phyloP scores from a whole-genome alignment of 345 rosid species.

The Eucalyptus dawsonii region DNA sequence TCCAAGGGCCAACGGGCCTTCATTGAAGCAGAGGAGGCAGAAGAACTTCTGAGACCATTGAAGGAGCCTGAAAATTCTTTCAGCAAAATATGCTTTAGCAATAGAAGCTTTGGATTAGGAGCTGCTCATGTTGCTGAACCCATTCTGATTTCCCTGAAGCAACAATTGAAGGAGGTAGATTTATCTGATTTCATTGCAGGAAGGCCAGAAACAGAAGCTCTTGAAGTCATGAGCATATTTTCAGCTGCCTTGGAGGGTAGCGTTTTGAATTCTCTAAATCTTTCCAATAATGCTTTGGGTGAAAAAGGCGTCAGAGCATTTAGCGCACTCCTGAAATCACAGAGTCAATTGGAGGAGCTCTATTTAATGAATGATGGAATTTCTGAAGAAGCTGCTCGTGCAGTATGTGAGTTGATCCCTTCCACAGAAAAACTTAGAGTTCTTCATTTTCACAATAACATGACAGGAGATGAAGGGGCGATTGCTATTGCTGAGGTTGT shows the following conservation, averaged over 20 bases:
- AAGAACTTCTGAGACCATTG: slow-evolving; percentile 58
- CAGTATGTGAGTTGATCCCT: slow-evolving; percentile 71
- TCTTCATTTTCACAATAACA: slow-evolving; percentile 84
- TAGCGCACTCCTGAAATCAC: slow-evolving; percentile 58
- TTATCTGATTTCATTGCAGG: slow-evolving; percentile 90
- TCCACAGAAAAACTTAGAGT: slow-evolving; percentile 70
- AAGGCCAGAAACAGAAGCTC: slow-evolving; percentile 75
- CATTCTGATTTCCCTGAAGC: slow-evolving; percentile 55
- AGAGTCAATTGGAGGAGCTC: slow-evolving; percentile 64
- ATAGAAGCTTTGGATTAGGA: slow-evolving; percentile 71
- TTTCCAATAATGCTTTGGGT: slow-evolving; percentile 87
- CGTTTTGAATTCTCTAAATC: slow-evolving; percentile 50
- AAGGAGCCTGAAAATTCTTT: slow-evolving; percentile 63
- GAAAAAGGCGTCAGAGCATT: slow-evolving; percentile 93
- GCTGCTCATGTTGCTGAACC: slow-evolving; percentile 80
- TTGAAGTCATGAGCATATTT: slow-evolving; percentile 74
- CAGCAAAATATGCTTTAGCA: slow-evolving; percentile 81
- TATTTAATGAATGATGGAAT: slow-evolving; percentile 86
- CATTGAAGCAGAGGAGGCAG: slow-evolving; percentile 76
- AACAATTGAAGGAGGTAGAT: slow-evolving; percentile 78
- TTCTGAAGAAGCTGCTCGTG: slow-evolving; percentile 86
- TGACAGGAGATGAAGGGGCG: slow-evolving; percentile 90
- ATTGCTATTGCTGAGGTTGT: slow-evolving; percentile 60
- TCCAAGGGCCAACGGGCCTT: slow-evolving; percentile 63
- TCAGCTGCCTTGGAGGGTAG: slow-evolving; percentile 72